Conservation (phyloP, 106 monocot genomes). For the Hemerocallis citrina region DNA sequence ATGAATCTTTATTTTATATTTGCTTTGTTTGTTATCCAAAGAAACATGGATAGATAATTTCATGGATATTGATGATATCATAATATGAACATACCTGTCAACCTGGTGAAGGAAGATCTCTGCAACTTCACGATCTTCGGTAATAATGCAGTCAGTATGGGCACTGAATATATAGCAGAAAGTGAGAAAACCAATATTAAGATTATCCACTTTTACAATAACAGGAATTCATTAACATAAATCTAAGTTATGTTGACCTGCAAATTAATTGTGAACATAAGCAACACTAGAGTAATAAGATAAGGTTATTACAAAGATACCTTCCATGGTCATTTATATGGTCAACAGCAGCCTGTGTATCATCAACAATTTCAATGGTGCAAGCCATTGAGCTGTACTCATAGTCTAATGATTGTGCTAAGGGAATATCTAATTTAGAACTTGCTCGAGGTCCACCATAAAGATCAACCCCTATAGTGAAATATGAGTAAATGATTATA, state of each 20-base stretch:
- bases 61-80: no score
- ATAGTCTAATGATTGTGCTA: conserved; percentile 60
- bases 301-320: no score
- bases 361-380: conserved; percentile 84
- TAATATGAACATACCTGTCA: conserved; percentile 56
- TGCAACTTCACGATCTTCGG: conserved; percentile 62
- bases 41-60: no score
- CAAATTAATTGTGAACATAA: no score
- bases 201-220: no score
- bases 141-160: conserved; percentile 90
- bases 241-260: no score
- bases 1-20: no score
- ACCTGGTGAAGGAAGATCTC: conserved; percentile 67
- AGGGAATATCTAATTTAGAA: conserved; percentile 52
- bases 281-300: no score
- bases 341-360: conserved; percentile 66
- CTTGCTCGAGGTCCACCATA: conserved; percentile 79
- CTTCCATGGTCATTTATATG: conserved; percentile 92
- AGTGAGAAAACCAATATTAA: no score
- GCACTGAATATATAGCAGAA: conserved; percentile 52
- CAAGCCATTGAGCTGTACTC: conserved; percentile 92
- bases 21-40: no score
- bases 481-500: not conserved
- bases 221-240: no score
- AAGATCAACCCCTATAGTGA: conserved; percentile 54